phyloP scores from a whole-genome alignment of 176 grass and related monocot genomes.

The Saccharum spontaneum region DNA sequence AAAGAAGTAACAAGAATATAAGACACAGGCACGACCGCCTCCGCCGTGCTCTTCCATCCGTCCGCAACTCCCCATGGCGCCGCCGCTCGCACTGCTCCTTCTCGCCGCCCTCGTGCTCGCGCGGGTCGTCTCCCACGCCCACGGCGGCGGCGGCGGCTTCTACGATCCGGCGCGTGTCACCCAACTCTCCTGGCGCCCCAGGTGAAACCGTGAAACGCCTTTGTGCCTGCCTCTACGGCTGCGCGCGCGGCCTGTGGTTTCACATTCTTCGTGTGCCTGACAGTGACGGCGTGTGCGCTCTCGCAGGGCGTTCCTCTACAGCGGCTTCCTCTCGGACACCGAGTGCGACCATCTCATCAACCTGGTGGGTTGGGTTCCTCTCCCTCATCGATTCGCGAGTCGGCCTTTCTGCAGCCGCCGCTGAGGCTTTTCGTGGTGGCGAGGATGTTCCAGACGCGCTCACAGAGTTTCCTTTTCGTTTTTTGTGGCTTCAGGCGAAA shows the following conservation, averaged over 20 bases:
- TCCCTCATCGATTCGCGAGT: neutral
- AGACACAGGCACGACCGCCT: neutral
- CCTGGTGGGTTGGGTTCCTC: slow-evolving; percentile 40
- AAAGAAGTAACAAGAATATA: neutral
- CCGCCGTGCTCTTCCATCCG: neutral
- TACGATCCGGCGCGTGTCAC: slow-evolving; percentile 56
- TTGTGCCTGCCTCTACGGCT: neutral
- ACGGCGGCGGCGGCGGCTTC: slow-evolving; percentile 12
- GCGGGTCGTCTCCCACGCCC: neutral
- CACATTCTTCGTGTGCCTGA: neutral
- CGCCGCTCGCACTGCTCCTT: neutral
- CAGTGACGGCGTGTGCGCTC: neutral
- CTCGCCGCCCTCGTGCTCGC: slow-evolving; percentile 14
- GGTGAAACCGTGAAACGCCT: slow-evolving; percentile 15
- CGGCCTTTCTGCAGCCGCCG: neutral
- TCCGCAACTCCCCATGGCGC: slow-evolving; percentile 27
- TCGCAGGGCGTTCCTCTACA: slow-evolving; percentile 66
- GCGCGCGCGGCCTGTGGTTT: neutral
- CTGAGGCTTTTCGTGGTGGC: neutral
- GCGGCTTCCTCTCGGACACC: slow-evolving; percentile 57
- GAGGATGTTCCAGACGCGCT: neutral
- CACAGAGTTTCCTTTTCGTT: neutral
- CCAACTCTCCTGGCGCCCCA: slow-evolving; percentile 60
- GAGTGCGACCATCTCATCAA: slow-evolving; percentile 69
- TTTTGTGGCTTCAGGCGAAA: slow-evolving; percentile 46